These are phyloP conservation scores for Saxophila tyrrhenica DNA, from an alignment of 495 filamentous ascomycete genomes.

Conservation along the genomic window DNA sequence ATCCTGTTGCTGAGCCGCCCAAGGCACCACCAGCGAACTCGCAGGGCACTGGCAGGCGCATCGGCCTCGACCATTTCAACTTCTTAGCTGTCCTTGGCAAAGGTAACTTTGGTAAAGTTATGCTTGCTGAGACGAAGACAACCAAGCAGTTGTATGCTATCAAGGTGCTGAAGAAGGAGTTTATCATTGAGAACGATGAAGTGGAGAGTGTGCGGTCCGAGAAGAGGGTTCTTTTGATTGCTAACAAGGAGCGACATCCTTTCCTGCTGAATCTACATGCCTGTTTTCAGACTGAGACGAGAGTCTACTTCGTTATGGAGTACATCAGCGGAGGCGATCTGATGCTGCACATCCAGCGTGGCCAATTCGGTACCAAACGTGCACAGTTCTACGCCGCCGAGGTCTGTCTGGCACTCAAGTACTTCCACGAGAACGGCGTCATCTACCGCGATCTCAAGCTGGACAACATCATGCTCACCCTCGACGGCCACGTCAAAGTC, in stretches of 20 bases:
- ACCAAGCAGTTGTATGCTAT: slow-evolving; percentile 91
- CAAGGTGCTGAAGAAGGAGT: slow-evolving; percentile 99
- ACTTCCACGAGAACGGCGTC: slow-evolving; percentile 98
- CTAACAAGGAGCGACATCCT: slow-evolving; percentile 94
- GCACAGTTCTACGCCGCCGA: slow-evolving; percentile 98
- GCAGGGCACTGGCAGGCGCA: slow-evolving; percentile 57
- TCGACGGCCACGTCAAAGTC: slow-evolving; percentile 98
- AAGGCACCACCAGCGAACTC: slow-evolving; percentile 28
- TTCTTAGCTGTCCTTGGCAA: slow-evolving; percentile 98
- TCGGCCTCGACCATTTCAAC: slow-evolving; percentile 97
- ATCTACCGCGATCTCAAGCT: slow-evolving; percentile 99
- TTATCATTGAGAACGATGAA: slow-evolving; percentile 99
- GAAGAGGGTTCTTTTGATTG: slow-evolving; percentile 92
- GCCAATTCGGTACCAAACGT: slow-evolving; percentile 87
- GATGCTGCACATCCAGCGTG: slow-evolving; percentile 97
- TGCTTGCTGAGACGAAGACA: slow-evolving; percentile 94
- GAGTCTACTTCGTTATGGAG: slow-evolving; percentile 99
- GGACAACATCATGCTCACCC: slow-evolving; percentile 91
- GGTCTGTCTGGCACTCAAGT: slow-evolving; percentile 93
- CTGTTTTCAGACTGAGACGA: slow-evolving; percentile 98
- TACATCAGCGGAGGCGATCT: slow-evolving; percentile 98
- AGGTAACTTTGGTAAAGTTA: slow-evolving; percentile 99
- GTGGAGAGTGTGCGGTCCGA: slow-evolving; percentile 98
- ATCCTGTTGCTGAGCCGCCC: slow-evolving; percentile 18
- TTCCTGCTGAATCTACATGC: slow-evolving; percentile 93